Evolutionary conservation across 2,329 filamentous ascomycete genomes (phyloP), one percentile per base, ranked within the genome.

Genomic region (Sporothrix phasma): DNA sequence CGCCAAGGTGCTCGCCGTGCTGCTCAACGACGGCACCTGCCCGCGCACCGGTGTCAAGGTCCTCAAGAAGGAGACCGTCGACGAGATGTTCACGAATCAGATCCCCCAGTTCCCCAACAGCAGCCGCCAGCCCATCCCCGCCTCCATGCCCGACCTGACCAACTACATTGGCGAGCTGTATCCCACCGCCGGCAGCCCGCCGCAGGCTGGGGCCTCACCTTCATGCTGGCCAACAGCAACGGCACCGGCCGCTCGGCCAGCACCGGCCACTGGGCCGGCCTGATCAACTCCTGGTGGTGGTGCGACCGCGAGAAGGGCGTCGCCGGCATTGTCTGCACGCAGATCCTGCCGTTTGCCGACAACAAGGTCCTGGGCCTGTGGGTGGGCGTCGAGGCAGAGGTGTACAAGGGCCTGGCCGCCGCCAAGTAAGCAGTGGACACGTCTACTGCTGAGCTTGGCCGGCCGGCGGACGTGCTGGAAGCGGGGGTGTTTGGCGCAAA

Each of bases 71-170:
- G 75, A 78, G 39, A 86, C 84, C 0, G 80, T 88, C 1, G 77
- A 84, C 26, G 70, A 79, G 51, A 85, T 88, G 81, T 87, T 84
- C 74, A 74, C 76, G 67, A 87, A 88, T 69, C 84, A 84, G 68
- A 81, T 85, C 61, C 78, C 79, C 0, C 64, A 78, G 0, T 77
- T 80, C 62, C 81, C 82, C 0, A 70, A 83, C 64, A 80, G 80
- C 64, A 76, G 75, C 2, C 75, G 79, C 1, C 72, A 74, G 67
- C 67, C 67, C n/a, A 74, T 81, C 2, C 69, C 77, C 0, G 74
- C 74, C 1, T 73, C 78, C 2, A 81, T 80, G 66, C 76, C 77
- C 0, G 72, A 77, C n/a, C 71, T 81, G 29, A 76, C 77, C 7
- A 80, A 80, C 66, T 69, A 70, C 0, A 66, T 78, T 1, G 73